Evolutionary conservation across 2,329 filamentous ascomycete genomes (phyloP).

Genomic region (Geoglossum cookeanum): DNA sequence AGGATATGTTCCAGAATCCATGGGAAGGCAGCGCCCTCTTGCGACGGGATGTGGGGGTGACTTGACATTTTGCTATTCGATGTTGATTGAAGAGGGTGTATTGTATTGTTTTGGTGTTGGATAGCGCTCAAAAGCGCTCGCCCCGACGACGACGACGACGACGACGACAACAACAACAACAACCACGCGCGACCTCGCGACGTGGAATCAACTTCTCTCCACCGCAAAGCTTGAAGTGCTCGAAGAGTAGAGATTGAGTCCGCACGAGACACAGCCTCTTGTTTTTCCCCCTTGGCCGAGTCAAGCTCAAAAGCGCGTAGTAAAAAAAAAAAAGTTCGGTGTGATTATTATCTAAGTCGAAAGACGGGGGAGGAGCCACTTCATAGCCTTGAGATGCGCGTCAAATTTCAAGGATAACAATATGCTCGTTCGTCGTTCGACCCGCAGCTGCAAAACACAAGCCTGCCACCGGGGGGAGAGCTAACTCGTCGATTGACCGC

Average conservation of each 20-base stretch:
- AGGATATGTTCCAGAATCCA: constrained; percentile 41
- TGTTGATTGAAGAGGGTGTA: neutral
- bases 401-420: too few relatives aligned
- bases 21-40: constrained; percentile 23
- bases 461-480: neutral
- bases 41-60: constrained; percentile 3
- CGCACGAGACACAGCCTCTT: too few relatives aligned
- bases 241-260: too few relatives aligned
- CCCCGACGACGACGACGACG: too few relatives aligned
- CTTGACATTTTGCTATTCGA: neutral
- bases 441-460: neutral
- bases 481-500: neutral
- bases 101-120: neutral
- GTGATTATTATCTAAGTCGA: too few relatives aligned
- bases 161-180: too few relatives aligned
- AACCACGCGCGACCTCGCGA: neutral
- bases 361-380: too few relatives aligned
- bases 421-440: too few relatives aligned
- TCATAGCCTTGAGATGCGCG: too few relatives aligned
- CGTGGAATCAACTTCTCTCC: neutral
- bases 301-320: neutral
- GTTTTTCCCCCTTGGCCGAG: too few relatives aligned
- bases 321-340: too few relatives aligned
- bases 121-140: neutral
- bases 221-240: too few relatives aligned